phyloP scores from a whole-genome alignment of 768 basidiomycete species.

The Asterophora lycoperdoides region DNA sequence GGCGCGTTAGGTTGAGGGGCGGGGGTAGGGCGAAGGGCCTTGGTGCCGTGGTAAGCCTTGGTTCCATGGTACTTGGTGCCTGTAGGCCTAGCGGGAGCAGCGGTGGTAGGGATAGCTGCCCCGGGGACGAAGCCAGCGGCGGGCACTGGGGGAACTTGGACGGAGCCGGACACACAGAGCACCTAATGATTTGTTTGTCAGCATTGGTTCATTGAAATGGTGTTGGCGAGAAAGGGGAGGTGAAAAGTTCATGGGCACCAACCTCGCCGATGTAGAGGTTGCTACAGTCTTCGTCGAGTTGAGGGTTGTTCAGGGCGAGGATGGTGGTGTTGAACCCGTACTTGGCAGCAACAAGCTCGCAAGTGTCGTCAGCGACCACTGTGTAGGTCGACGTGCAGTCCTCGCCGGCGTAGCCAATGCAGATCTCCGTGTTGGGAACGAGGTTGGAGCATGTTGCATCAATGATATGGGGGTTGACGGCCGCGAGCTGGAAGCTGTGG shows the following conservation, averaged over 20 bases:
- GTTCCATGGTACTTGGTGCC: background rate
- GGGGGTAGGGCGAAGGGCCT: too few species aligned
- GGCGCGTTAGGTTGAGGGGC: too few species aligned
- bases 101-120: constrained; percentile 30
- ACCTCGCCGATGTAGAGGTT: constrained; percentile 82
- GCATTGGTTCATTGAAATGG: too few species aligned
- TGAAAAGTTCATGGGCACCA: constrained; percentile 16
- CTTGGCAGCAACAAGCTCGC: constrained; percentile 41
- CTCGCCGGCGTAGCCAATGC: constrained; percentile 53
- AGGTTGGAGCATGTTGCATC: constrained; percentile 59
- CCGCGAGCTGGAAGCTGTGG: constrained; percentile 68
- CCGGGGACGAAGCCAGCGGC: constrained; percentile 18
- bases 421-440: constrained; percentile 42
- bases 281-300: constrained; percentile 48
- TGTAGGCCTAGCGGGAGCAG: constrained; percentile 22
- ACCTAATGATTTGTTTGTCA: constrained; percentile 29
- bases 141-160: constrained; percentile 41
- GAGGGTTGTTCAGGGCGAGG: constrained; percentile 69
- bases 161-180: constrained; percentile 43
- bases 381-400: constrained; percentile 64
- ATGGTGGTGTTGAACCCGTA: constrained; percentile 48
- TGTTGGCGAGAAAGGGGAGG: background rate
- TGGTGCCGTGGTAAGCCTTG: too few species aligned
- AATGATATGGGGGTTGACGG: constrained; percentile 50
- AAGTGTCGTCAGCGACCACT: constrained; percentile 54